phyloP scores from a whole-genome alignment of 148 eudicot genomes.

The Vaccinium darrowii region DNA sequence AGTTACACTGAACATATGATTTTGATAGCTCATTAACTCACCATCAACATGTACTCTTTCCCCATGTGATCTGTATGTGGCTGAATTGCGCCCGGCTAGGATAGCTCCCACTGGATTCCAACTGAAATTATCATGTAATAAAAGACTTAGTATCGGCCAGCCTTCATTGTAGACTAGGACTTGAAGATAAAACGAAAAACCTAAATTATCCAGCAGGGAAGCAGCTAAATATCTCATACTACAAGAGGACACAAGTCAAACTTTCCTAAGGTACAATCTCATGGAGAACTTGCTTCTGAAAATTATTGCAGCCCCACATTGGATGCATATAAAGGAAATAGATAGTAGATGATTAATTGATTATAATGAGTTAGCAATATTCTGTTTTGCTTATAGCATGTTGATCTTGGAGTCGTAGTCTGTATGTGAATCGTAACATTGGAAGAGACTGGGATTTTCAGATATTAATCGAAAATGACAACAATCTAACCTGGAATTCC shows the following conservation, averaged over 20 bases:
- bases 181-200: neutral
- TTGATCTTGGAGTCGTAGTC: neutral
- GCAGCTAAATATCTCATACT: neutral
- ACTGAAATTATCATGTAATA: conserved; percentile 35
- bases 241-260: conserved; percentile 6
- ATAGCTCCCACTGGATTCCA: conserved; percentile 99
- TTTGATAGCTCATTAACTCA: conserved; percentile 54
- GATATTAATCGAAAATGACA: neutral
- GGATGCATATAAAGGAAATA: conserved; percentile 1
- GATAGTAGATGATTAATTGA: neutral
- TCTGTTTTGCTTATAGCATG: neutral
- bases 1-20: neutral
- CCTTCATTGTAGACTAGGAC: conserved; percentile 8
- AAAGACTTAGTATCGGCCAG: neutral
- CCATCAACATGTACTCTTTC: conserved; percentile 69
- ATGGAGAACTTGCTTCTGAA: neutral
- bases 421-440: neutral
- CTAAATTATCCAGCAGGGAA: neutral
- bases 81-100: conserved; percentile 88
- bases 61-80: conserved; percentile 70
- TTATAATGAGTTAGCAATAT: neutral
- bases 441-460: neutral
- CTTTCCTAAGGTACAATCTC: neutral
- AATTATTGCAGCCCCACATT: neutral
- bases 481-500: neutral